Base-by-base conservation (phyloP, 441 rosid genomes). In the Pelargonium citronellum region DNA sequence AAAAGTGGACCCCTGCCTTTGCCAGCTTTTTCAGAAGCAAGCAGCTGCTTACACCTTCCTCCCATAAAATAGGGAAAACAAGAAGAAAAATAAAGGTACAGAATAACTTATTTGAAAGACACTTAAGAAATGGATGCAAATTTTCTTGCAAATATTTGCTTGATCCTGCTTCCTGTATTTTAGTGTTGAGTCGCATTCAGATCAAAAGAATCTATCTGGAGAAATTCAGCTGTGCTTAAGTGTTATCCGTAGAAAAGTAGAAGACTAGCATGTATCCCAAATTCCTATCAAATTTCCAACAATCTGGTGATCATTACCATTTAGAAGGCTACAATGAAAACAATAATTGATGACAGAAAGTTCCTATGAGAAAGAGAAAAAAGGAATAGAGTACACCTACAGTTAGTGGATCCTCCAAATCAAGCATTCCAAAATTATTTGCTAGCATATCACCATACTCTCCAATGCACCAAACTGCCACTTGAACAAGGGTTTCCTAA, bases 381-480 rank as follows among this genome's bases (percentile, higher is more conserved):
- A 27, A 12, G 58, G 49, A 64, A 49, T 65, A 68, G 66, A 68
- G 72, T 60, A 69, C 70, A 79, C 92, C 86, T 79, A 95, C 99
- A 66, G 96, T 92, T 74, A 91, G 70, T 65, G 98, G 94, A 77
- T 92, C 96, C 82, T 95, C 98, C 46, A 83, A 69, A 73, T 86
- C 80, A 79, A 95, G 92, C 92, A 92, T 78, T 77, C 98, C 98
- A 30, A 74, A 82, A 86, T 85, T 89, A 77, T 88, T 89, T 51
- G 87, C 92, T 87, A 95, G 80, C 85, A 95, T 57, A 79, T 95
- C 99, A 73, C 98, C 99, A 79, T 92, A 95, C 83, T 95, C 99
- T 77, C 99, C 99, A 67, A 95, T 83, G 87, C 98, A 95, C 99
- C 99, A 95, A 72, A 91, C 85, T 41, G 97, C 97, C 77, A 91